Evolutionary conservation across 1,139 yeast species (phyloP).

Genomic region (Debaryomyces robertsiae): DNA sequence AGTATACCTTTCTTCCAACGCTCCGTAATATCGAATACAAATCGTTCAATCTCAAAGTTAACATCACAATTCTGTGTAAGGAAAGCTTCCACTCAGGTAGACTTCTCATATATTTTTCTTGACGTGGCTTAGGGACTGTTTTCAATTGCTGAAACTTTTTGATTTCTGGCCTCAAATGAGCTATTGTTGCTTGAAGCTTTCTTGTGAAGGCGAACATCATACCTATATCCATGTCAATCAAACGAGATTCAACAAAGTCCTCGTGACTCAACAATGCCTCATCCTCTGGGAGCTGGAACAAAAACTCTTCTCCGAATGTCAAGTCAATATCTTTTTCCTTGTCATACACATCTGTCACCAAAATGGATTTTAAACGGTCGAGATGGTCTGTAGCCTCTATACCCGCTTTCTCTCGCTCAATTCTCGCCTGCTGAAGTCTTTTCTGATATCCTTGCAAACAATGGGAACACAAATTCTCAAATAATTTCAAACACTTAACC

Average conservation of each 20-base stretch:
- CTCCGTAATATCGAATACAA: conserved; percentile 45
- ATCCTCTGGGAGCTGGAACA: conserved; percentile 21
- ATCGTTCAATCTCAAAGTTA: conserved; percentile 49
- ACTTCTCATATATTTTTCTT: conserved; percentile 15
- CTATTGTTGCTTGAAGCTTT: conserved; percentile 25
- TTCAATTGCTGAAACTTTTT: conserved; percentile 27
- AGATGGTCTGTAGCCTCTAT: conserved; percentile 7
- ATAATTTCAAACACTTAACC: conserved; percentile 36
- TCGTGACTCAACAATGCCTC: conserved; percentile 17
- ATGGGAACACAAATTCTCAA: conserved; percentile 38
- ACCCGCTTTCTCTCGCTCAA: conserved; percentile 26
- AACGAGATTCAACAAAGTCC: conserved; percentile 32
- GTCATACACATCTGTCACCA: conserved; percentile 6
- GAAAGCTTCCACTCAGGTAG: conserved; percentile 37
- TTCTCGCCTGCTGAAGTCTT: conserved; percentile 43
- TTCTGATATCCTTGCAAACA: conserved; percentile 53
- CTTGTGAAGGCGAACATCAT: conserved; percentile 31
- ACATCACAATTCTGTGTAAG: conserved; percentile 51
- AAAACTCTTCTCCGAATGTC: conserved; percentile 17
- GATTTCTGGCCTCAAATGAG: conserved; percentile 27
- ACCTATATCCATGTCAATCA: conserved; percentile 48
- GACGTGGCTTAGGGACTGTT: conserved; percentile 14
- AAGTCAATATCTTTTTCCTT: conserved; percentile 19
- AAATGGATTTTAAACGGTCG: conserved; percentile 11
- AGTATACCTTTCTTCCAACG: conserved; percentile 46